Evolutionary conservation across 345 rosid species (phyloP).

Genomic region (Anastatica hierochuntica): DNA sequence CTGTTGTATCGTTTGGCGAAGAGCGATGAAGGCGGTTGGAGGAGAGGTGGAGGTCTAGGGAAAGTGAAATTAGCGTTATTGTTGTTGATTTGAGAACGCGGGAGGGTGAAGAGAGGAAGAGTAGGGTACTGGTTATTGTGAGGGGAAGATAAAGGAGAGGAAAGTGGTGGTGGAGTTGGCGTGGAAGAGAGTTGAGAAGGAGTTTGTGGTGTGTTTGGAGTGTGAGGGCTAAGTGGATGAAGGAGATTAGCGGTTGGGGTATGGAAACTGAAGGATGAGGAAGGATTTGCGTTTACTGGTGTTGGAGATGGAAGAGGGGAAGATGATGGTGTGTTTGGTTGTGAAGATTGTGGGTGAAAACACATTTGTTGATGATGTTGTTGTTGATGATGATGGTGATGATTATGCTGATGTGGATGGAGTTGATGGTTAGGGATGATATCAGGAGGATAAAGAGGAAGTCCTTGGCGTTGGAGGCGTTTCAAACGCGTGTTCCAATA

Average conservation of each 20-base stretch:
- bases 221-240: constrained; percentile 20
- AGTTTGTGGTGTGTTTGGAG: constrained; percentile 28
- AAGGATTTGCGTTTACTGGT: constrained; percentile 12
- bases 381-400: background rate
- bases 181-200: constrained; percentile 26
- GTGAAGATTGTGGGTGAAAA: constrained; percentile 22
- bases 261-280: constrained; percentile 29
- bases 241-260: too few species aligned
- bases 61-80: constrained; percentile 20
- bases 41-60: constrained; percentile 39
- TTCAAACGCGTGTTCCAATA: constrained; percentile 68
- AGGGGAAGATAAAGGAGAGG: constrained; percentile 31
- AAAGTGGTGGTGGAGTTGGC: constrained; percentile 23
- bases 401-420: constrained; percentile 20
- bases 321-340: constrained; percentile 31
- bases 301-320: constrained; percentile 30
- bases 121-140: constrained; percentile 25
- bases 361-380: constrained; percentile 15
- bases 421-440: constrained; percentile 34
- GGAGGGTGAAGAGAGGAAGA: constrained; percentile 37
- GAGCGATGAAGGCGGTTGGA: constrained; percentile 32
- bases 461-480: constrained; percentile 55
- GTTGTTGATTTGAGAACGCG: constrained; percentile 11
- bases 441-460: constrained; percentile 53
- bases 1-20: constrained; percentile 29